Percentiles rank a stretch among this genome's conserved stretches.
Conservation (phyloP, 1,139 yeast species). For the Yamadazyma aaseri region DNA sequence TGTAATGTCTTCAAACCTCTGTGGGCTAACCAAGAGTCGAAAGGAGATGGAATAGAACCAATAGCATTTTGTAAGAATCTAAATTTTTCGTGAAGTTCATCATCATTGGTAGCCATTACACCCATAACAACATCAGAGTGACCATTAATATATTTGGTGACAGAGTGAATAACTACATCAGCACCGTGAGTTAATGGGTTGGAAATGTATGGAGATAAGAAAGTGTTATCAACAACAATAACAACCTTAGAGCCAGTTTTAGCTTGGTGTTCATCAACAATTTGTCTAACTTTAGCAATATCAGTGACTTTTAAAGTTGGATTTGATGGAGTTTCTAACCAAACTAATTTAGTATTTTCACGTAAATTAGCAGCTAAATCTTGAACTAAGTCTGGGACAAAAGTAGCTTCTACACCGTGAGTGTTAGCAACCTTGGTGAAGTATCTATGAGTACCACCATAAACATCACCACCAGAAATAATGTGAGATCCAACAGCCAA, state of each 20-base stretch:
- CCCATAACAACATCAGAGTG: conserved; percentile 94
- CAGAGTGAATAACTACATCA: conserved; percentile 84
- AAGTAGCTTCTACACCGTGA: conserved; percentile 71
- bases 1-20: conserved; percentile 89
- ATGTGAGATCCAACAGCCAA: conserved; percentile 74
- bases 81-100: conserved; percentile 58
- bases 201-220: conserved; percentile 88
- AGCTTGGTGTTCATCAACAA: conserved; percentile 48
- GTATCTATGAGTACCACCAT: conserved; percentile 92
- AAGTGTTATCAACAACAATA: conserved; percentile 89
- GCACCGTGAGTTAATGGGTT: conserved; percentile 85
- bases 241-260: conserved; percentile 49
- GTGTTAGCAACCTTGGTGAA: conserved; percentile 83
- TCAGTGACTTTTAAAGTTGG: conserved; percentile 81
- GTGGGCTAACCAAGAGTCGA: conserved; percentile 91
- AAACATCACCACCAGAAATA: conserved; percentile 82
- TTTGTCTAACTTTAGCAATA: conserved; percentile 56
- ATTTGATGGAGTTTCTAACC: conserved; percentile 90
- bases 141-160: conserved; percentile 88
- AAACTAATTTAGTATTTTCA: conserved; percentile 69
- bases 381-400: conserved; percentile 61
- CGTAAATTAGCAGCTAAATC: conserved; percentile 59
- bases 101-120: conserved; percentile 69
- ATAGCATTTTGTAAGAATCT: conserved; percentile 84
- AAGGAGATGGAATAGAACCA: conserved; percentile 88